Evolutionary conservation across 129 eudicot species (phyloP).

Genomic region (Arctium minus): DNA sequence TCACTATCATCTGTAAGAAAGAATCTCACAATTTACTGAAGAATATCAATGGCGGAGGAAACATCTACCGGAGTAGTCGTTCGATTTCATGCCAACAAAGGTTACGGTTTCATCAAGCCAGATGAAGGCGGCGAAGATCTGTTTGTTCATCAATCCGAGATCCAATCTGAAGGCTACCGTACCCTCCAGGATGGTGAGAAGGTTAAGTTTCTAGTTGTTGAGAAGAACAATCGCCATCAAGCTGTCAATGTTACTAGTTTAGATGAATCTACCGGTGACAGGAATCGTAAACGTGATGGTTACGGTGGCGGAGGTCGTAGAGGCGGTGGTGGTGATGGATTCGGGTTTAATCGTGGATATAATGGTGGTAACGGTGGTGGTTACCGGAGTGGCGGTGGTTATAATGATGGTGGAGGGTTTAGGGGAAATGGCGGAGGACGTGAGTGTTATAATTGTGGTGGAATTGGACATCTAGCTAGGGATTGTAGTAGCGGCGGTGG

Average conservation of each 20-base stretch:
- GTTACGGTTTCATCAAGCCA: conserved; percentile 75
- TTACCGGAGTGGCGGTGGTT: conserved; percentile 30
- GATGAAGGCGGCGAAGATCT: conserved; percentile 76
- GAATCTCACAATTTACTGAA: not conserved
- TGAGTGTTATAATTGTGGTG: conserved; percentile 62
- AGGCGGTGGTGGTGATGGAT: conserved; percentile 36
- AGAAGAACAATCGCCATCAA: conserved; percentile 36
- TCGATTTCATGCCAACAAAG: conserved; percentile 51
- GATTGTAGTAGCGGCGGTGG: conserved; percentile 38
- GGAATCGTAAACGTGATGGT: conserved; percentile 39
- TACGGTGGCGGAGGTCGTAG: conserved; percentile 43
- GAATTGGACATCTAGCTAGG: conserved; percentile 54
- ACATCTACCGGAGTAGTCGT: conserved; percentile 56
- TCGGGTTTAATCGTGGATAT: conserved; percentile 32
- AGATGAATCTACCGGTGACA: conserved; percentile 34
- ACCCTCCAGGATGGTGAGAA: conserved; percentile 48
- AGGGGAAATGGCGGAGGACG: conserved; percentile 43
- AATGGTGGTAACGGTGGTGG: conserved; percentile 41
- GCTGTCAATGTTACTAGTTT: conserved; percentile 55
- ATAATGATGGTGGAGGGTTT: not conserved
- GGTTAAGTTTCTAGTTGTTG: conserved; percentile 53
- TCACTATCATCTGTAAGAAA: not conserved
- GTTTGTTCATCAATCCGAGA: conserved; percentile 74
- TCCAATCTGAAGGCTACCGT: conserved; percentile 67
- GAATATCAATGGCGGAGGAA: conserved; percentile 57